A percentile compares a stretch with the other conserved stretches of the same genome.
Evolutionary conservation across 73 alveolate species (phyloP).

Genomic region (Symbiodinium pilosum): DNA sequence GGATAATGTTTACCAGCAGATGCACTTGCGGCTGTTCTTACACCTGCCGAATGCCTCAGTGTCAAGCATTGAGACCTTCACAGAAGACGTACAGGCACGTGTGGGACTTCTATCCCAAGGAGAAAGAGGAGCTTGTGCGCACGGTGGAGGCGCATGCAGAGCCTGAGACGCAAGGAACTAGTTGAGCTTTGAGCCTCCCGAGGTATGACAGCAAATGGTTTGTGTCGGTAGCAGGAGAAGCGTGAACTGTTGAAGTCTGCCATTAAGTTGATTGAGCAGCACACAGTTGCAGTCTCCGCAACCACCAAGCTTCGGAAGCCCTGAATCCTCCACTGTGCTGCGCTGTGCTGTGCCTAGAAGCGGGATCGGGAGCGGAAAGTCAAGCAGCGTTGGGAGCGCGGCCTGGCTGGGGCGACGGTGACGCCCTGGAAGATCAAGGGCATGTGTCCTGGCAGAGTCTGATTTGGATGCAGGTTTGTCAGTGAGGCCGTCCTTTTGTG

Average conservation of each 20-base stretch:
- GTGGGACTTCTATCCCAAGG: slow-evolving; percentile 77
- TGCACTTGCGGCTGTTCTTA: no score
- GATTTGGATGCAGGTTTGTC: no score
- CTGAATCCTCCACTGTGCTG: neutral
- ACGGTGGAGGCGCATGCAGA: slow-evolving; percentile 78
- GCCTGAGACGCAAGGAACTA: neutral
- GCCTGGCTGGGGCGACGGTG: slow-evolving; percentile 67
- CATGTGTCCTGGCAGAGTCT: neutral
- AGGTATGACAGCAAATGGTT: no score
- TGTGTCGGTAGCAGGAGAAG: no score
- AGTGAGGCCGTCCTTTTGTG: no score
- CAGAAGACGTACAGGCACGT: slow-evolving; percentile 25
- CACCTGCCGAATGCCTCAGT: no score
- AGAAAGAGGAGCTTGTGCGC: slow-evolving; percentile 35
- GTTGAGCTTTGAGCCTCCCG: no score
- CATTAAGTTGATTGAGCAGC: neutral
- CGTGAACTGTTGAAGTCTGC: no score
- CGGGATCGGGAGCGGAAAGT: slow-evolving; percentile 62
- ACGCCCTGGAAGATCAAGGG: slow-evolving; percentile 80
- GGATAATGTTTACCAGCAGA: no score
- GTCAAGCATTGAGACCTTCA: no score
- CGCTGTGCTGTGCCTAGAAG: neutral
- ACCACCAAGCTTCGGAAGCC: neutral
- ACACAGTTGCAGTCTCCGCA: neutral
- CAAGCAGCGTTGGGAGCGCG: slow-evolving; percentile 77